Percentiles rank a stretch among this genome's conserved stretches.
These are phyloP conservation scores for Castanopsis chinensis DNA, from an alignment of 306 rosid genomes.

Conservation along the genomic window DNA sequence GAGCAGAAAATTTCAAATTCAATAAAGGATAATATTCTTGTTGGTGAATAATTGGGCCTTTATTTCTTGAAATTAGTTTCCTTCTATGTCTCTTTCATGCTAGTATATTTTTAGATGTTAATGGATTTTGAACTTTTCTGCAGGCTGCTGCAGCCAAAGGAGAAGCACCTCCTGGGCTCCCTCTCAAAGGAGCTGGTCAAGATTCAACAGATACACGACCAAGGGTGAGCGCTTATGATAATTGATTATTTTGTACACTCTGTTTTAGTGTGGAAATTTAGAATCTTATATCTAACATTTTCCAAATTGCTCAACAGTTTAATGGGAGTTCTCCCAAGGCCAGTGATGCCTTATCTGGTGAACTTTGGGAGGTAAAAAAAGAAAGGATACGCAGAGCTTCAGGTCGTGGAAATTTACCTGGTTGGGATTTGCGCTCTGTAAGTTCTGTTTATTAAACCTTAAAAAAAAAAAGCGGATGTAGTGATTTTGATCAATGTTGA, in stretches of 20 bases:
- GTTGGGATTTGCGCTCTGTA: constrained; percentile 97
- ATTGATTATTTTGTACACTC: constrained; percentile 7
- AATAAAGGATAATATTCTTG: constrained; percentile 2
- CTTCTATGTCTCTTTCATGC: background rate
- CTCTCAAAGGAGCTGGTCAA: constrained; percentile 97
- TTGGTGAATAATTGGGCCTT: background rate
- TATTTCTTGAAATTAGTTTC: constrained; percentile 9
- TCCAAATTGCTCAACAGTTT: constrained; percentile 43
- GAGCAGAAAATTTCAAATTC: background rate
- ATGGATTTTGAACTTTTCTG: constrained; percentile 27
- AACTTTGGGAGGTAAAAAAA: constrained; percentile 92
- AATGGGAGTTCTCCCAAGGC: constrained; percentile 83
- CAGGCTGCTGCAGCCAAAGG: constrained; percentile 99
- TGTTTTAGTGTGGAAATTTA: background rate
- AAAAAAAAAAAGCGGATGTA: background rate
- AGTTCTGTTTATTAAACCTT: constrained; percentile 28
- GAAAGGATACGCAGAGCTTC: constrained; percentile 88
- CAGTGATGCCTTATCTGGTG: constrained; percentile 95
- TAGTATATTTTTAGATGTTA: background rate
- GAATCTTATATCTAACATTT: constrained; percentile 17
- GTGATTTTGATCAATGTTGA: background rate
- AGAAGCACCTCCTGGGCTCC: constrained; percentile 99
- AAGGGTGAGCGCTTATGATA: constrained; percentile 41
- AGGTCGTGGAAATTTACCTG: constrained; percentile 60
- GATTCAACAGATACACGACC: constrained; percentile 85